These are phyloP conservation scores for Boletellus sp. DNA, from an alignment of 1,284 basidiomycete species.

Conservation along the genomic window DNA sequence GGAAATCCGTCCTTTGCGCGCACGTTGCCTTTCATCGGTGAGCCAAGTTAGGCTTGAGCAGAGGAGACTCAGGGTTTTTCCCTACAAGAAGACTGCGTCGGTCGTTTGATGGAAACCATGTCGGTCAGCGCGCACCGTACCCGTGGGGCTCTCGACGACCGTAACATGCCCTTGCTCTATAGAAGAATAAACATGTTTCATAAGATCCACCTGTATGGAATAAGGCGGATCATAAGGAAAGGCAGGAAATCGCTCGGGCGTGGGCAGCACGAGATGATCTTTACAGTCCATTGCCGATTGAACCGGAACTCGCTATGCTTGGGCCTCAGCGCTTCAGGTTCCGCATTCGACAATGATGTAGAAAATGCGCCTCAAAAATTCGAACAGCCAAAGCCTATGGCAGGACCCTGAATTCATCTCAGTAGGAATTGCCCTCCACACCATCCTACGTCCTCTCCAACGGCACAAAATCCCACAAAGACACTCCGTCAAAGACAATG, in stretches of 20 bases:
- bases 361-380: no score
- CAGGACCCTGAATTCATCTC: no score
- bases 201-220: slow-evolving; percentile 83
- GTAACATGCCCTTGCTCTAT: slow-evolving; percentile 77
- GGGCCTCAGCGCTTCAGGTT: no score
- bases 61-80: slow-evolving; percentile 83
- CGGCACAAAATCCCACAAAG: no score
- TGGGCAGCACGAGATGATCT: slow-evolving; percentile 40
- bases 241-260: slow-evolving; percentile 62
- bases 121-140: slow-evolving; percentile 52
- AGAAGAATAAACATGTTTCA: slow-evolving; percentile 81
- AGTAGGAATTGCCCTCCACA: no score
- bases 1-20: slow-evolving; percentile 54
- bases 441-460: no score
- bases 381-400: no score
- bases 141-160: slow-evolving; percentile 84
- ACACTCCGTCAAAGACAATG: no score
- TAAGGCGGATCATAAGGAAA: slow-evolving; percentile 87
- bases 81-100: slow-evolving; percentile 44
- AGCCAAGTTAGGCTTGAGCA: slow-evolving; percentile 83
- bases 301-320: no score
- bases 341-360: no score
- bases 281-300: slow-evolving; percentile 17
- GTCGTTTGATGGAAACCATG: neutral
- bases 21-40: slow-evolving; percentile 63